Evolutionary conservation across 179 eudicot species (phyloP), one percentile per base, ranked within the genome.

Genomic region (Actinidia arguta): DNA sequence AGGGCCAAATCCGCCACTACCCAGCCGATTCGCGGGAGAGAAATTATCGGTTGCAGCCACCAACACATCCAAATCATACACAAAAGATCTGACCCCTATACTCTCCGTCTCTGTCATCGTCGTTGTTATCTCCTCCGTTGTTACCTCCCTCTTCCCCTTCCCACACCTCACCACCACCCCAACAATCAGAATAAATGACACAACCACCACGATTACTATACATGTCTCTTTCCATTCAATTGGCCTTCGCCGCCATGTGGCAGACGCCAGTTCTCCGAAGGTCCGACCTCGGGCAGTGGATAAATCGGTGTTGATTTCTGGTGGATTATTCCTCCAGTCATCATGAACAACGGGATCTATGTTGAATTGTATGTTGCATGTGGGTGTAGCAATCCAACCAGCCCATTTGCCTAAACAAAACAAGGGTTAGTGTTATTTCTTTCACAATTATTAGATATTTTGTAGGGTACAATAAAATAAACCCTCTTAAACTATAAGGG

Each of bases 41-140:
- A 78, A 78, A 66, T 78, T 78, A 64, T 78, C 31, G 4, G 81
- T 78, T 48, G 81, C 81, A 47, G 81, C 73, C 46, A 31, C 36
- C 55, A 78, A 64, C 44, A 14, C 50, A 8, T 78, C 47, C 25
- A 63, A 50, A 64, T 48, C 25, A 27, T 64, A 78, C 62, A 64
- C 14, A 25, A 78, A 27, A 13, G 62, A 78, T 4, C 73, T 78
- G 46, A 4, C 18, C 59, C 44, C 25, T 25, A 16, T 25, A 46
- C 36, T 31, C 1, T 31, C 36, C 36, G 2, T 31, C 36, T 78
- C 73, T 54, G 25, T 56, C 0, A 25, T 25, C 44, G 5, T 47
- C 10, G 2, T 8, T 3, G 4, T 9, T 10, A 8, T 47, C 20
- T 56, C 63, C n/a, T 4, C 27, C 73, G 0, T 24, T 14, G 27